Evolutionary conservation across 768 basidiomycete species (phyloP).

Genomic region (Tricholoma terreum): DNA sequence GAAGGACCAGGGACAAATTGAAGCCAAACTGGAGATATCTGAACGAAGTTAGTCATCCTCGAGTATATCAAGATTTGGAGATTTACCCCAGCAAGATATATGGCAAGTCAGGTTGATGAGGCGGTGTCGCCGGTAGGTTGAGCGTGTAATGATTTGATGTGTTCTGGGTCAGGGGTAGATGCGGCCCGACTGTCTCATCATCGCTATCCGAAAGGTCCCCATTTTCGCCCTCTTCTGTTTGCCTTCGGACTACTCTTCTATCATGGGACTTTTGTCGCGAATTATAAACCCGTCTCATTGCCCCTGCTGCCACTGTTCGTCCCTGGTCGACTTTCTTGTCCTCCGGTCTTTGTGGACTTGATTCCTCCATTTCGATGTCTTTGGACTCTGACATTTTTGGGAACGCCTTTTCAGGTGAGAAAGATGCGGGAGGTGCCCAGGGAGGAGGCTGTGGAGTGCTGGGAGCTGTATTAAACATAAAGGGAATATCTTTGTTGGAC

Average conservation of each 20-base stretch:
- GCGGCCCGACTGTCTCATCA: conserved; percentile 37
- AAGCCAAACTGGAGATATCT: conserved; percentile 96
- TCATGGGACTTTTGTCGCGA: conserved; percentile 50
- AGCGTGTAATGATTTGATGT: conserved; percentile 82
- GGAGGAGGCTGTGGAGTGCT: conserved; percentile 52
- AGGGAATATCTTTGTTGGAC: conserved; percentile 64
- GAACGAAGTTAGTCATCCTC: conserved; percentile 13
- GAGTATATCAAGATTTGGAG: not conserved
- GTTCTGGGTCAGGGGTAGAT: conserved; percentile 37
- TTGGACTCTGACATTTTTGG: conserved; percentile 50
- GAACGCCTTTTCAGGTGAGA: conserved; percentile 59
- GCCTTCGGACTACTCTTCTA: conserved; percentile 19
- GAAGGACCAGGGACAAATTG: conserved; percentile 77
- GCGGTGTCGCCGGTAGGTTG: conserved; percentile 64
- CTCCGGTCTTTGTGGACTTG: conserved; percentile 54
- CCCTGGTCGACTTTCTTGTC: conserved; percentile 36
- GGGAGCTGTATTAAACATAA: conserved; percentile 54
- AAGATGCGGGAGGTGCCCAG: conserved; percentile 65
- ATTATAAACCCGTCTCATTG: conserved; percentile 61
- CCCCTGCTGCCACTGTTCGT: conserved; percentile 61
- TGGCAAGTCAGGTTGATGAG: conserved; percentile 62
- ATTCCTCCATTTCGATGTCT: conserved; percentile 76
- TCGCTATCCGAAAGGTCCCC: conserved; percentile 45
- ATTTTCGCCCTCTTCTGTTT: conserved; percentile 30
- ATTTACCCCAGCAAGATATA: conserved; percentile 85